These are phyloP conservation scores for Lactarius evosmus DNA, from an alignment of 768 basidiomycete species.

Conservation along the genomic window DNA sequence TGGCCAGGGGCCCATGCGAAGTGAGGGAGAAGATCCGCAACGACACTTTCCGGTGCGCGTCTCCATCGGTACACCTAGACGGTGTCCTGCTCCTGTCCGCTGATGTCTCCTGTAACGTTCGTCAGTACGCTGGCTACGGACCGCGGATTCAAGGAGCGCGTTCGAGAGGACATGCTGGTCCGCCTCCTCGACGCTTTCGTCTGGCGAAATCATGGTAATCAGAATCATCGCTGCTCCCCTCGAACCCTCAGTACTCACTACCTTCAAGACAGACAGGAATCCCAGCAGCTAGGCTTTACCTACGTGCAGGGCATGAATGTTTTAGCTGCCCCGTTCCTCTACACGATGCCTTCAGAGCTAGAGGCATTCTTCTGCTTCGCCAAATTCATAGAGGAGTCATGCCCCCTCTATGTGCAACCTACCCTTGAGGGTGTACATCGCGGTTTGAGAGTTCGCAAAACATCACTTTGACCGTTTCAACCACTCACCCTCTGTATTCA, in stretches of 20 bases:
- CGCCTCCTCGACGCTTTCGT: constrained; percentile 97
- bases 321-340: constrained; percentile 94
- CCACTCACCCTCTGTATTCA: constrained; percentile 34
- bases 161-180: constrained; percentile 95
- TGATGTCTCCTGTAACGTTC: background rate
- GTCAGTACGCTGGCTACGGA: constrained; percentile 90
- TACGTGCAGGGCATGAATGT: constrained; percentile 99
- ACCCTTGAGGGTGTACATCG: constrained; percentile 94
- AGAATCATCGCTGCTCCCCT: background rate
- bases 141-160: constrained; percentile 94
- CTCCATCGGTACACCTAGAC: background rate
- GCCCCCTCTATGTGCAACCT: constrained; percentile 95
- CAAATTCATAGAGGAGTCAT: constrained; percentile 91
- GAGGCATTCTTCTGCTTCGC: constrained; percentile 98
- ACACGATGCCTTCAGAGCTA: constrained; percentile 95
- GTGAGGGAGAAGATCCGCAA: constrained; percentile 92
- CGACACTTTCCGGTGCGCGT: constrained; percentile 83
- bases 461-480: background rate
- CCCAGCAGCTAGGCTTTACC: constrained; percentile 80
- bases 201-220: constrained; percentile 85
- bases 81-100: background rate
- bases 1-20: constrained; percentile 79
- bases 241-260: constrained; percentile 5
- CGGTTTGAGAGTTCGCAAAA: constrained; percentile 72
- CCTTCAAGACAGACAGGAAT: constrained; percentile 64